These are phyloP conservation scores for Wickerhamiella pararugosa DNA, from an alignment of 1,139 yeast genomes.

Conservation along the genomic window DNA sequence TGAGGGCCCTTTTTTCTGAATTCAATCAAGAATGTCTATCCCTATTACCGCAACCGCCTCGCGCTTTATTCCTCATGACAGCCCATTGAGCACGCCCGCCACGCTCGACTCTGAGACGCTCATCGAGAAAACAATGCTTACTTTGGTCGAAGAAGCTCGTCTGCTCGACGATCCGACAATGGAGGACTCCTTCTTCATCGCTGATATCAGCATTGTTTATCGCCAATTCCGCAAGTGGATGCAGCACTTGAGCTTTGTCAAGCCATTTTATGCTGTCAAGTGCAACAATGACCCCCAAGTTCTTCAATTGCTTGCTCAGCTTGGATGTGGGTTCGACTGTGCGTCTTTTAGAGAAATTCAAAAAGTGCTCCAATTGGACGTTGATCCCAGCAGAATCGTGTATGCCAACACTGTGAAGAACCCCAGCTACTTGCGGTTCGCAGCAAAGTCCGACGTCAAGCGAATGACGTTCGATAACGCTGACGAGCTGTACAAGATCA, in stretches of 20 bases:
- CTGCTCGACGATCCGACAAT: background rate
- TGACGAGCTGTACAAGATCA: slow-evolving; percentile 68
- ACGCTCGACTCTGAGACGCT: slow-evolving; percentile 1
- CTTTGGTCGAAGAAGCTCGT: background rate
- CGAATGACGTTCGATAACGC: slow-evolving; percentile 83
- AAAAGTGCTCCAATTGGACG: slow-evolving; percentile 44
- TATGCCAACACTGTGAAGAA: slow-evolving; percentile 95
- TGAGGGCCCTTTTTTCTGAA: slow-evolving; percentile 7
- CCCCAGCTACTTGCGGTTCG: slow-evolving; percentile 61
- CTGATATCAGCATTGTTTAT: slow-evolving; percentile 63
- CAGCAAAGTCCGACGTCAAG: slow-evolving; percentile 38
- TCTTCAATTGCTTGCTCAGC: slow-evolving; percentile 37
- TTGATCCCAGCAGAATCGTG: slow-evolving; percentile 50
- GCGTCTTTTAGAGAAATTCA: slow-evolving; percentile 82
- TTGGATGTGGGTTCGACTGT: slow-evolving; percentile 81
- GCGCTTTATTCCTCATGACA: background rate
- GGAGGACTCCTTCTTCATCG: slow-evolving; percentile 78
- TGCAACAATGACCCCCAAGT: slow-evolving; percentile 68
- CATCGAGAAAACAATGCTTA: background rate
- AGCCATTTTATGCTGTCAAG: slow-evolving; percentile 85
- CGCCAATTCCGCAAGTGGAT: slow-evolving; percentile 52
- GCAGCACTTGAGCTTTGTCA: slow-evolving; percentile 49
- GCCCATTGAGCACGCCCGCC: background rate
- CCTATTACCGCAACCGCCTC: slow-evolving; percentile 1
- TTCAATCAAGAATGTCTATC: slow-evolving; percentile 4